A percentile compares a stretch with the other conserved stretches of the same genome.
These are phyloP conservation scores for Hericium coralloides DNA, from an alignment of 768 basidiomycete genomes.

Conservation along the genomic window DNA sequence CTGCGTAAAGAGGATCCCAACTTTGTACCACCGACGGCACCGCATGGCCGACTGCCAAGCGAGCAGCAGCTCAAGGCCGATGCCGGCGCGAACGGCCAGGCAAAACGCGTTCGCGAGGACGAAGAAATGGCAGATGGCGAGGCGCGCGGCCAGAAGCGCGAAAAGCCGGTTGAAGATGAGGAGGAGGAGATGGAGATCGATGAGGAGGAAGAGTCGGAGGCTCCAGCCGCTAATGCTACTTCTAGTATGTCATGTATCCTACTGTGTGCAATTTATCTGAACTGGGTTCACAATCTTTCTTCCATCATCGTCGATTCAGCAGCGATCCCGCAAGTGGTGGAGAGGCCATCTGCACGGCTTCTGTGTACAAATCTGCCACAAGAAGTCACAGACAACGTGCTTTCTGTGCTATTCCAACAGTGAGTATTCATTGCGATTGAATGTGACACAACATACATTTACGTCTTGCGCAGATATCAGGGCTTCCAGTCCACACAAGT, in stretches of 20 bases:
- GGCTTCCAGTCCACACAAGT: constrained; percentile 73
- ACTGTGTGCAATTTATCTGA: constrained; percentile 1
- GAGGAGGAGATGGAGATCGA: constrained; percentile 95
- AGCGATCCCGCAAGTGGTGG: constrained; percentile 20
- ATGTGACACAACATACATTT: not conserved
- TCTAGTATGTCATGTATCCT: constrained; percentile 35
- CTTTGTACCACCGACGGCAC: constrained; percentile 66
- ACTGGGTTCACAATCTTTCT: constrained; percentile 13
- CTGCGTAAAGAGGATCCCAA: constrained; percentile 68
- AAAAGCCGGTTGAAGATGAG: constrained; percentile 48
- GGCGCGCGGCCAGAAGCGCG: constrained; percentile 53
- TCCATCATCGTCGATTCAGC: constrained; percentile 29
- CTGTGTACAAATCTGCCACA: constrained; percentile 83
- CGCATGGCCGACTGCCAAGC: constrained; percentile 38
- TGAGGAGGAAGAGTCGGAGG: constrained; percentile 62
- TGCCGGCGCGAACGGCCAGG: constrained; percentile 23
- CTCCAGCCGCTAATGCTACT: constrained; percentile 16
- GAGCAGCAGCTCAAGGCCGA: constrained; percentile 25
- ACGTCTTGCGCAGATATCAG: constrained; percentile 49
- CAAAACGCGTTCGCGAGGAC: constrained; percentile 61
- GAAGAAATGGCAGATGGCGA: constrained; percentile 36
- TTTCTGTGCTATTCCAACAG: constrained; percentile 89
- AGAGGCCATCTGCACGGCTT: constrained; percentile 46
- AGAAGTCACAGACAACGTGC: constrained; percentile 82
- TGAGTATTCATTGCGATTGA: constrained; percentile 31